phyloP scores from a whole-genome alignment of 176 grass and related monocot genomes.

The Carex pumila region DNA sequence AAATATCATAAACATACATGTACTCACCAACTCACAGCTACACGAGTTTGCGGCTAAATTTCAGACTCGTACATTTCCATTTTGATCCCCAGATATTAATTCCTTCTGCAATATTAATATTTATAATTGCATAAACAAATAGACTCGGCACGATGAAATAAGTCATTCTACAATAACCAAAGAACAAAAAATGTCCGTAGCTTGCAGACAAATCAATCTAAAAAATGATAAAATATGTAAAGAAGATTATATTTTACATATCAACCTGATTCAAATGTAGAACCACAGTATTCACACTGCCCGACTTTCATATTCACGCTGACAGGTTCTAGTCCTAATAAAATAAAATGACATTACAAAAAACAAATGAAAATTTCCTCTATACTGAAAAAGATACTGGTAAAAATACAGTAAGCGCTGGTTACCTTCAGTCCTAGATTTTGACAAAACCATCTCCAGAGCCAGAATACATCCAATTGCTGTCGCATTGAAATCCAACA shows the following conservation, averaged over 20 bases:
- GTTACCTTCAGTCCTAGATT: constrained; percentile 85
- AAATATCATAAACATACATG: background rate
- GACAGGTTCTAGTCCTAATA: constrained; percentile 71
- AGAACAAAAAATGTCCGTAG: too few relatives aligned
- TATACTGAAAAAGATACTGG: background rate
- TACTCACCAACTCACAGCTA: constrained; percentile 87
- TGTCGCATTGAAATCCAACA: too few relatives aligned
- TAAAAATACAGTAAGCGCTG: background rate
- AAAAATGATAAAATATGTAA: background rate
- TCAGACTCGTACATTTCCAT: constrained; percentile 93
- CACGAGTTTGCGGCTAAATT: constrained; percentile 95
- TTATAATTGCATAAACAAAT: background rate
- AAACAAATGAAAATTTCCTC: background rate
- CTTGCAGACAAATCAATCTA: too few relatives aligned
- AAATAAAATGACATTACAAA: constrained; percentile 7
- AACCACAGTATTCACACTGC: constrained; percentile 87
- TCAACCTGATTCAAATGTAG: constrained; percentile 94
- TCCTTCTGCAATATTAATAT: constrained; percentile 58
- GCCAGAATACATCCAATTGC: too few relatives aligned
- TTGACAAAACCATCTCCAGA: constrained; percentile 36
- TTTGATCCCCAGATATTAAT: constrained; percentile 96
- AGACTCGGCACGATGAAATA: background rate
- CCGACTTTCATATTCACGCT: constrained; percentile 92
- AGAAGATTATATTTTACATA: constrained; percentile 3
- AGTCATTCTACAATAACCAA: background rate